phyloP scores from a whole-genome alignment of 148 eudicot genomes.

The Polygonum aviculare region DNA sequence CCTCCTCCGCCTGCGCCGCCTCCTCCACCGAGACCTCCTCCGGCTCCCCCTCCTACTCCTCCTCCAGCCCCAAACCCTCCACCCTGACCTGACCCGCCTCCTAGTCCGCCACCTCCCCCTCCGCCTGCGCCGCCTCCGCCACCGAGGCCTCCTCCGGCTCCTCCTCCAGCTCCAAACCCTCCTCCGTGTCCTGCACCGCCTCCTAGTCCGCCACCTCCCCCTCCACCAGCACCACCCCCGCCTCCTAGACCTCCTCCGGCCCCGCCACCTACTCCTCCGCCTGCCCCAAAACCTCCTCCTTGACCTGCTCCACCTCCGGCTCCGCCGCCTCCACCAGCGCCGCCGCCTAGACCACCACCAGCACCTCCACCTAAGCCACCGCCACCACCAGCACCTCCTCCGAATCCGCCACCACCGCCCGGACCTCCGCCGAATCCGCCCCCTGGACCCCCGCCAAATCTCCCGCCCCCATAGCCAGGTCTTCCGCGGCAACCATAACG shows the following conservation, averaged over 20 bases:
- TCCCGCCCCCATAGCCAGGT: not conserved
- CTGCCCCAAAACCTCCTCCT: not conserved
- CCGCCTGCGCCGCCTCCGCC: not conserved
- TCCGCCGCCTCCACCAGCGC: not conserved
- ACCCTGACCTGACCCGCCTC: not conserved
- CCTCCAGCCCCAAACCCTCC: not conserved
- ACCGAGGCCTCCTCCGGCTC: not conserved
- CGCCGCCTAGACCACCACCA: not conserved
- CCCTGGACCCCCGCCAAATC: not conserved
- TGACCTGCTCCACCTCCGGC: not conserved
- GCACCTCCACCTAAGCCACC: not conserved
- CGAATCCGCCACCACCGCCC: not conserved
- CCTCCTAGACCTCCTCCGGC: not conserved
- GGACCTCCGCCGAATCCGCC: not conserved
- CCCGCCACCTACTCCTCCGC: not conserved
- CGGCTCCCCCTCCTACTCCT: not conserved
- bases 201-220: not conserved
- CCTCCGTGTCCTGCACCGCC: not conserved
- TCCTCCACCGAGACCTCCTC: not conserved
- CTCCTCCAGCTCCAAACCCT: slow-evolving; percentile 2
- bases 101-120: not conserved
- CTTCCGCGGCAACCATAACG: not conserved
- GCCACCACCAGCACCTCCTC: not conserved
- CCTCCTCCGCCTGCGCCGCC: not conserved
- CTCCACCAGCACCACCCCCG: not conserved